Conservation (phyloP, 2,329 filamentous ascomycete species). For the Chrysosphaeria jannelii region DNA sequence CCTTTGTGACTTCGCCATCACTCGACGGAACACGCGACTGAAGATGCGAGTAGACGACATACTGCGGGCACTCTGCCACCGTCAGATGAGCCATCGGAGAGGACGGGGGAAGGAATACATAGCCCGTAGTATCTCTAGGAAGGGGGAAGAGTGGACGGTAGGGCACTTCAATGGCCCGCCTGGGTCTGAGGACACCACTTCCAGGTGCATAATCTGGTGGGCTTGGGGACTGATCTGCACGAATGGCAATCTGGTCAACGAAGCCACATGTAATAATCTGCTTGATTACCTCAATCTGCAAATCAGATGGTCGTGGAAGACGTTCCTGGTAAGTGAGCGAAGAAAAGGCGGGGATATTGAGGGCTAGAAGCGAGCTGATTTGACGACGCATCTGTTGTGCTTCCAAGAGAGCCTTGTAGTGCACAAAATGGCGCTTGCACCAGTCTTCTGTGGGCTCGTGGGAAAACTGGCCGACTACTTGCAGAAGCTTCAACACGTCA, state of each 20-base stretch:
- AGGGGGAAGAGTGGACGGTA: slow-evolving; percentile 64
- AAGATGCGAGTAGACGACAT: slow-evolving; percentile 64
- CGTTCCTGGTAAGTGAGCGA: slow-evolving; percentile 26
- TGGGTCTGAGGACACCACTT: slow-evolving; percentile 21
- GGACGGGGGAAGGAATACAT: slow-evolving; percentile 67
- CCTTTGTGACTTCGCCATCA: slow-evolving; percentile 15
- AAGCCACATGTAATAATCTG: slow-evolving; percentile 82
- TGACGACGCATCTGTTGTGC: slow-evolving; percentile 57
- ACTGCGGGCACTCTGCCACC: slow-evolving; percentile 49
- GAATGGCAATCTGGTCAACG: slow-evolving; percentile 79
- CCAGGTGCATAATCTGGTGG: slow-evolving; percentile 29
- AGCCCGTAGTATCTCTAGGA: slow-evolving; percentile 18
- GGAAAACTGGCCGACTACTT: slow-evolving; percentile 65
- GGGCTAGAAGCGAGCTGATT: slow-evolving; percentile 49
- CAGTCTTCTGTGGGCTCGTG: slow-evolving; percentile 42
- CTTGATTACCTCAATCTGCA: slow-evolving; percentile 52
- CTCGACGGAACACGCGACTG: slow-evolving; percentile 21
- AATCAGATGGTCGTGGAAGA: slow-evolving; percentile 26
- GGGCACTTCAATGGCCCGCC: slow-evolving; percentile 70
- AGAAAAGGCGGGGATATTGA: slow-evolving; percentile 37
- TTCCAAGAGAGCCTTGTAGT: slow-evolving; percentile 65
- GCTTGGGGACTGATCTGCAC: slow-evolving; percentile 54
- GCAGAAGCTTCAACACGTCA: slow-evolving; percentile 73
- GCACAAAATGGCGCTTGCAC: slow-evolving; percentile 60
- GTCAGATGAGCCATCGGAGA: slow-evolving; percentile 47